Base-by-base conservation (phyloP, 2,329 filamentous ascomycete genomes). In the Hypomyces rosellus region DNA sequence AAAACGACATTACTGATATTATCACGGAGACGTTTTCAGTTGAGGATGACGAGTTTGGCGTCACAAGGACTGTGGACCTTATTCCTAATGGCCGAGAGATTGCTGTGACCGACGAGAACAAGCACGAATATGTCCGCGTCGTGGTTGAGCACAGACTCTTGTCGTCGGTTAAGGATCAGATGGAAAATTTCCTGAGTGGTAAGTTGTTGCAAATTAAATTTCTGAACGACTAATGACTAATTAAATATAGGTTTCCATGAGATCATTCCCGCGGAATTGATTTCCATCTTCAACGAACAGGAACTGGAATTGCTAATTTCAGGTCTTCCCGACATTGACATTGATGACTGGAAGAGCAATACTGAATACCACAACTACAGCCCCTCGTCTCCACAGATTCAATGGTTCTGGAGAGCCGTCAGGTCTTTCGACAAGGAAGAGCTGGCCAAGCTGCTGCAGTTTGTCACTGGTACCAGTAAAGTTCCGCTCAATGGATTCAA, bases 391-490 rank as follows among this genome's bases (percentile, higher is more conserved):
- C 88, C 89, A 41, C 95, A 99, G 67, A 96, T 99, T 53, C 91
- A 97, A 68, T 99, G 93, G 93, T 99, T 99, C 82, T 99, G 93
- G 93, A 86, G 95, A 63, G 93, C 93, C 22, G 84, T 99, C 40
- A 85, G 93, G 61, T 96, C 91, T 4, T 99, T 96, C 64, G 95
- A 97, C 74, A 97, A 97, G 73, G 95, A 99, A 73, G 95, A 99
- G 72, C 88, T 89, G 54, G 93, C 93, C 61, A 99, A 99, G 71
- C 75, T 99, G 55, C 79, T 99, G 41, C 93, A 99, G 65, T 99
- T 99, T 67, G 93, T 99, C 58, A 99, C 95, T 1, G 93, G 93
- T 66, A 99, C 95, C 15, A 95, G 88, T 68, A 99, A 99, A 73
- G 95, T 99, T 43, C 93, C 93, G 37, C 82, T 99, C 45, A 99